A percentile compares a stretch with the other conserved stretches of the same genome.
These are phyloP conservation scores for Ceratopteris richardii DNA, from an alignment of 75 land plant species.

Conservation along the genomic window DNA sequence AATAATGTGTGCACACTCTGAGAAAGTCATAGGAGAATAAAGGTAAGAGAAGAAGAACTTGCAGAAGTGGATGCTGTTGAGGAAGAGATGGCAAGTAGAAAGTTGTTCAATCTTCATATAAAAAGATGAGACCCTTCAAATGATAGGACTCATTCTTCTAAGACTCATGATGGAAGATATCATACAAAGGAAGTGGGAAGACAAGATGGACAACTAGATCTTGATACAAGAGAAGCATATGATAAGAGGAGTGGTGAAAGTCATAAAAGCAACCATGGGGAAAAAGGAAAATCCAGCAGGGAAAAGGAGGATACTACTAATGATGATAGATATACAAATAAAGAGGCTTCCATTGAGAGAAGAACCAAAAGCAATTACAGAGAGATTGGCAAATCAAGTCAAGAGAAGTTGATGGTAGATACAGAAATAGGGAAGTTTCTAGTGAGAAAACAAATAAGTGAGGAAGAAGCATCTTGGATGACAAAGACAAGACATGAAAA, in stretches of 20 bases:
- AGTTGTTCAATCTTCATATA: too few species aligned
- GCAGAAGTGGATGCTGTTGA: slow-evolving; percentile 15
- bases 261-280: neutral
- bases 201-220: neutral
- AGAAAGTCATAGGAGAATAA: slow-evolving; percentile 21
- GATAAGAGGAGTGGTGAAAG: neutral
- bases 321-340: neutral
- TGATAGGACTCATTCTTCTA: too few species aligned
- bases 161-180: too few species aligned
- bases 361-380: too few species aligned
- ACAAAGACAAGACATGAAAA: neutral
- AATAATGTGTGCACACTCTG: too few species aligned
- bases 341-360: neutral
- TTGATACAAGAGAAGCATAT: too few species aligned
- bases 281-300: slow-evolving; percentile 1
- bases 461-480: neutral
- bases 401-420: neutral
- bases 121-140: neutral
- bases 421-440: neutral
- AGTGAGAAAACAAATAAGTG: neutral
- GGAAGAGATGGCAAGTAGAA: slow-evolving; percentile 1
- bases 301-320: slow-evolving; percentile 3
- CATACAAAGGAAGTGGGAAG: too few species aligned
- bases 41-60: slow-evolving; percentile 34
- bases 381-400: too few species aligned